Conservation (phyloP, 441 rosid species). For the Bocquillonia castaneifolia region DNA sequence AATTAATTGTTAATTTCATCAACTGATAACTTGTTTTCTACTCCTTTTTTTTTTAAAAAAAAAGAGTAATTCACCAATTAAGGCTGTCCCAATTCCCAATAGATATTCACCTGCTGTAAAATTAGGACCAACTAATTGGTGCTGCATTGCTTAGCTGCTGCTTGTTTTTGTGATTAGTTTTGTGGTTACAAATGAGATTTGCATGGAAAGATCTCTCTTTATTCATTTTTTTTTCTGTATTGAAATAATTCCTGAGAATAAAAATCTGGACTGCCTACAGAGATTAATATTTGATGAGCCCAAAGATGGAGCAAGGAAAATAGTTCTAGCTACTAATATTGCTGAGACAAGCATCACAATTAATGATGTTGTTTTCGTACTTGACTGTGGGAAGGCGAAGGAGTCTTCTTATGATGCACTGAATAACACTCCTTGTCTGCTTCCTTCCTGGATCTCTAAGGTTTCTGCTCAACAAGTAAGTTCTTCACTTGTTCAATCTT, state of each 20-base stretch:
- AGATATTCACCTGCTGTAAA: neutral
- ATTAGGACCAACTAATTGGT: neutral
- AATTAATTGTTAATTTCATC: conserved; percentile 3
- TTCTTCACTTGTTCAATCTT: conserved; percentile 25
- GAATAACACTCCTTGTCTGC: conserved; percentile 90
- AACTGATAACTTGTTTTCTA: neutral
- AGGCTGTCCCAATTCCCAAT: neutral
- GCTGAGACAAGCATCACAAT: conserved; percentile 96
- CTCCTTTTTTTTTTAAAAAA: neutral
- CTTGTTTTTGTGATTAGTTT: neutral
- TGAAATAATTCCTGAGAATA: conserved; percentile 12
- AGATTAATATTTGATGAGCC: conserved; percentile 83
- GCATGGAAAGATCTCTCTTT: neutral
- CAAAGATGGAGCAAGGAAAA: conserved; percentile 69
- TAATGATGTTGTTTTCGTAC: conserved; percentile 76
- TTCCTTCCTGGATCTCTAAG: conserved; percentile 90
- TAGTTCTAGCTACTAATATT: conserved; percentile 85
- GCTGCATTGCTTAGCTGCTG: neutral
- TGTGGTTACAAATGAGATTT: neutral
- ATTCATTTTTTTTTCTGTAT: neutral
- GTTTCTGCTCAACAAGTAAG: conserved; percentile 91
- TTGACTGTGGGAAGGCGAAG: conserved; percentile 97
- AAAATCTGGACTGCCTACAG: conserved; percentile 41
- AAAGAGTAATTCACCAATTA: neutral
- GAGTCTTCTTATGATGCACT: conserved; percentile 91